A percentile compares a stretch with the other conserved stretches of the same genome.
These are phyloP conservation scores for Didymella glomerata DNA, from an alignment of 2,329 filamentous ascomycete genomes.

Conservation along the genomic window DNA sequence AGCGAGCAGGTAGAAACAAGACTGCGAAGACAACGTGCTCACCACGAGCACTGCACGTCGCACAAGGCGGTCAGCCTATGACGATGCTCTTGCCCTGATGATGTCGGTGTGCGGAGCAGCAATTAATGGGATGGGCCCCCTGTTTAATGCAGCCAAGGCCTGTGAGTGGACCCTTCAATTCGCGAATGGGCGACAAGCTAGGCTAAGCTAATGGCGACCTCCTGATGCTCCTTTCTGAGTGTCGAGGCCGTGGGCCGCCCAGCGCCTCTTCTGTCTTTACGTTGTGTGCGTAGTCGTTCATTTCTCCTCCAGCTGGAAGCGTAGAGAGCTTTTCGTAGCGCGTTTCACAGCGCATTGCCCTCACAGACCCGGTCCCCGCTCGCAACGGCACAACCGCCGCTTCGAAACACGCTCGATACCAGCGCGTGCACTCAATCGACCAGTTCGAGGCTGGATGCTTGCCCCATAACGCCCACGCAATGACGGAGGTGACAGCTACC, in stretches of 20 bases:
- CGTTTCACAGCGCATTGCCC: constrained; percentile 21
- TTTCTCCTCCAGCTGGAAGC: constrained; percentile 12
- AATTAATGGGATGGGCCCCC: constrained; percentile 21
- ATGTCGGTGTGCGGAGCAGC: constrained; percentile 25
- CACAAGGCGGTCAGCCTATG: constrained; percentile 16
- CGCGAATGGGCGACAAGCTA: constrained; percentile 23
- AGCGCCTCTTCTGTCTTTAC: constrained; percentile 19
- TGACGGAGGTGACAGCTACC: constrained; percentile 27
- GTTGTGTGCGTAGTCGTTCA: constrained; percentile 11
- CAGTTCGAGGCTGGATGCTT: constrained; percentile 22
- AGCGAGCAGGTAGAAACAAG: constrained; percentile 6
- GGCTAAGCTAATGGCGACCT: constrained; percentile 24
- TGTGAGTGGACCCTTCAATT: constrained; percentile 24
- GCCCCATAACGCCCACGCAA: constrained; percentile 23
- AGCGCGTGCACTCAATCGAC: constrained; percentile 10
- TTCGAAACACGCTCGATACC: constrained; percentile 20
- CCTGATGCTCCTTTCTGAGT: constrained; percentile 25
- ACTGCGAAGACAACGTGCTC: constrained; percentile 12
- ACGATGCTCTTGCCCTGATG: constrained; percentile 14
- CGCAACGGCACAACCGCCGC: constrained; percentile 10
- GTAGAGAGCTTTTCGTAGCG: constrained; percentile 17
- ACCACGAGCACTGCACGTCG: constrained; percentile 17
- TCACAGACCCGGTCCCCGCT: constrained; percentile 16
- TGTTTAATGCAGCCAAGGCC: constrained; percentile 20
- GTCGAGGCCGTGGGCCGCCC: constrained; percentile 20